Base-by-base conservation (phyloP, 2,329 filamentous ascomycete genomes). In the Neofusicoccum umdonicola region DNA sequence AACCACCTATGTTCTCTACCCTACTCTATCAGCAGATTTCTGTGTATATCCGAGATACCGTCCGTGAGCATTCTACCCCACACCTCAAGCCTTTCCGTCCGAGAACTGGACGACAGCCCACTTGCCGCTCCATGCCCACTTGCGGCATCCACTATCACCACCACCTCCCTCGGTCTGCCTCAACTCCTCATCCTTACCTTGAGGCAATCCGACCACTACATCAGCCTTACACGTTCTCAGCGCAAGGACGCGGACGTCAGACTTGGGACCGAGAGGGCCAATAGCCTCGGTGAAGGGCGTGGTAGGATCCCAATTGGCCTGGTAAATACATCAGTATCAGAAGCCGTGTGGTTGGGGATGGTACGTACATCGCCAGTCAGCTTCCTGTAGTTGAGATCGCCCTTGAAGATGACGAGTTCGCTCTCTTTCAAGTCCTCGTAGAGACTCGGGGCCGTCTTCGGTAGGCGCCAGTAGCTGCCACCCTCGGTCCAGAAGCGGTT, bases 201-300 rank as follows among this genome's bases (percentile, higher is more conserved):
- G 77, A 13, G 88, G 84, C n/a, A 99, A 82, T 0, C 93, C 94
- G 31, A 97, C 95, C 0, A 98, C 92, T 7, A 96, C 92, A 74
- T 99, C 95, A 0, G 94, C 94, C 80, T 99, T 99, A 83, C 94
- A 97, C 0, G 95, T 99, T 65, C 95, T 87, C 67, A 99, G 84
- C 0, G 95, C 91, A 34, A 99, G 83, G 3, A 94, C 85, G 66
- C 96, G 93, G 64, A 98, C 78, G 1, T 92, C 93, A 0, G 92
- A 97, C 0, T 86, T 87, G 0, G 87, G 87, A 0, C 94, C 94
- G 60, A 99, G 81, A 0, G 93, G 92, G 0, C 95, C 95, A 66
- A 99, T 88, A 0, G 95, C 93, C 67, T 90, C 84, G 2, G 84
- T 83, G 78, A 98, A 98, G 0, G 92, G 88, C 0, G 94, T 98